Base-by-base conservation (phyloP, 1,284 basidiomycete species). In the Boletus smithii region DNA sequence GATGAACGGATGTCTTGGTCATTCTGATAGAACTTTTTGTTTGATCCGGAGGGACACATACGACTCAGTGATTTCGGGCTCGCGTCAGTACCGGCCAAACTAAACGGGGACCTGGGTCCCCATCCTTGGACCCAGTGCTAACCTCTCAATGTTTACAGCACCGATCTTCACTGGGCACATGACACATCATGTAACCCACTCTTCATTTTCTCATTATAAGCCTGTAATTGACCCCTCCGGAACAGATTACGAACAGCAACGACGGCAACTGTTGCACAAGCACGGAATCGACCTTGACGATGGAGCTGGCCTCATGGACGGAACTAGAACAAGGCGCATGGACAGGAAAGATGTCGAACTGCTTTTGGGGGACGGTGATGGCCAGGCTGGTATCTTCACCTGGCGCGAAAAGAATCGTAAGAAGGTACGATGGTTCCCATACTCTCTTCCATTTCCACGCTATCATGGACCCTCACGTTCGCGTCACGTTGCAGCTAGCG, bases 201-300 rank as follows among this genome's bases (percentile, higher is more conserved):
- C 22, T 44, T 49, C 39, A 42, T 33, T 18, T 48, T 34, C 31
- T 22, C 47, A 70, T 66, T 63, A 59, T 30, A 48, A 53, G 30
- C 38, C 17, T 46, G 20, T 49, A 23, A 48, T 54, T 58, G 44
- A 68, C 44, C 16, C 44, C 37, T 34, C 8, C 23, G 39, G 34
- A 22, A 44, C 59, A 91, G 88, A 97, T 74, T 98, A 95, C 68
- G 94, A 97, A 59, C 90, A 95, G 61, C 94, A 97, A 65, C 81
- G 95, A 27, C 76, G 85, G 38, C 89, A 91, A 58, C 71, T 98
- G 40, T 75, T 98, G 44, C 88, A 83, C 69, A 95, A 93, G 68
- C 87, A 98, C 69, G 95, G 95, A 0, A 89, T 98, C 55, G 93
- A 97, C 68, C 79, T 99, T 36, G 91, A 94, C 58, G 90, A 92